Conservation (phyloP, 2,329 filamentous ascomycete genomes). For the Mycocentrospora acerina region DNA sequence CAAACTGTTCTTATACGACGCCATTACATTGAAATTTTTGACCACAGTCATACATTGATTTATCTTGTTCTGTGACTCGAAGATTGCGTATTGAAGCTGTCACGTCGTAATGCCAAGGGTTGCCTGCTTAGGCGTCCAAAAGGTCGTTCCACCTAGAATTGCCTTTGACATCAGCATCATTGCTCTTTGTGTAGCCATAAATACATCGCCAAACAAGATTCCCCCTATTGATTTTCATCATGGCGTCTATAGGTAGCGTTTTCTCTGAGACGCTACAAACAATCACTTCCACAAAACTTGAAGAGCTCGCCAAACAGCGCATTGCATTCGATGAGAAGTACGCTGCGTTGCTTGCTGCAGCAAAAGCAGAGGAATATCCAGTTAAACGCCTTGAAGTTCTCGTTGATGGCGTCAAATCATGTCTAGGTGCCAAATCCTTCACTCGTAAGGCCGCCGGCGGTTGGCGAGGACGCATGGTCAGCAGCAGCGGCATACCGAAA, state of each 20-base stretch:
- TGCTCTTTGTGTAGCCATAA: no score
- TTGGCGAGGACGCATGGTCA: constrained; percentile 15
- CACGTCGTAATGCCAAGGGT: no score
- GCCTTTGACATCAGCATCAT: no score
- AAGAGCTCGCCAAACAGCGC: constrained; percentile 41
- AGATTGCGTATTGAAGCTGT: no score
- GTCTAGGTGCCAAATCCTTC: constrained; percentile 25
- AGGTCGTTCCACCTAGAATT: no score
- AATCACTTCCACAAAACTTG: constrained; percentile 40
- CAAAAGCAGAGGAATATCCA: constrained; percentile 16
- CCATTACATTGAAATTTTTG: no score
- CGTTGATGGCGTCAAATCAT: constrained; percentile 31
- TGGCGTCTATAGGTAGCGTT: constrained; percentile 32
- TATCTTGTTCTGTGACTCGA: no score
- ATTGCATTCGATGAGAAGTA: constrained; percentile 34
- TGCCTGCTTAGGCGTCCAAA: no score
- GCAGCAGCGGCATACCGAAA: constrained; percentile 21
- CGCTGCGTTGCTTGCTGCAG: constrained; percentile 13
- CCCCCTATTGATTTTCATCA: constrained; percentile 2
- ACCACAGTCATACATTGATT: no score
- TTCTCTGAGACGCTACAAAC: constrained; percentile 39
- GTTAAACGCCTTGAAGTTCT: constrained; percentile 28
- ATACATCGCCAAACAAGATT: no score
- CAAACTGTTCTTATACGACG: no score
- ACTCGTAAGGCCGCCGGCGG: constrained; percentile 8